Base-by-base conservation (phyloP, 78 protist species). In the Mastigamoeba balamuthi region DNA sequence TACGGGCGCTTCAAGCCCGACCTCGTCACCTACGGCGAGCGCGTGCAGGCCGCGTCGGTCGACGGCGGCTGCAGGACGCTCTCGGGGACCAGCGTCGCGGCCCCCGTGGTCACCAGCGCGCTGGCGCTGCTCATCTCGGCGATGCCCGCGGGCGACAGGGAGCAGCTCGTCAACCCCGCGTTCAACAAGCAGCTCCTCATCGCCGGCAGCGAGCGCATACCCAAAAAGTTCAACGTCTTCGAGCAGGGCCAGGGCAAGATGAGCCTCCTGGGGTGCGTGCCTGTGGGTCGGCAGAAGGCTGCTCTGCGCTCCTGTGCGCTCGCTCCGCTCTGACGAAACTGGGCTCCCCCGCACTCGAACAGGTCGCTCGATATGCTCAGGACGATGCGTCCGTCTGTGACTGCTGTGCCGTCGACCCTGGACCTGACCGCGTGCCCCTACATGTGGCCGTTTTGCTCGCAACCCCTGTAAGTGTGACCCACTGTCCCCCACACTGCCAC, bases 1-100 rank as follows among this genome's bases (percentile, higher is more conserved):
- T 88, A 91, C 72, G 99, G 99, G 4, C 76, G 98, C 23, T 84
- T 91, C 48, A 96, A 95, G 76, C 99, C 99, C 1, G 98, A 95
- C 44, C 3, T 95, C 0, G 84, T 95, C 4, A 67, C 97, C 5
- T 75, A 69, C 71, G 94, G 96, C 2, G 73, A 69, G 9, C 43
- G 38, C 25, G 38, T 66, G 38, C 64, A 69, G 73, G 73, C 25
- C 36, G 30, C 43, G n/a, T 4, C 9, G 7, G 10, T 2, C 29
- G 36, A 40, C 0, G 53, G 81, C 37, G 78, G 67, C 10, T 94
- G 97, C 69, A 25, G 66, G 0, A n/a, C 82, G 23, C 66, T 93
- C 8, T 82, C 92, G 0, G 98, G 99, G 0, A 96, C 97, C 0
- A 69, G 80, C 0, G 94, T 94, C 1, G 92, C 98, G 1, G 79